A percentile compares a stretch with the other conserved stretches of the same genome.
Evolutionary conservation across 805 yeast species (phyloP).

Genomic region (Kluyveromyces nonfermentans): DNA sequence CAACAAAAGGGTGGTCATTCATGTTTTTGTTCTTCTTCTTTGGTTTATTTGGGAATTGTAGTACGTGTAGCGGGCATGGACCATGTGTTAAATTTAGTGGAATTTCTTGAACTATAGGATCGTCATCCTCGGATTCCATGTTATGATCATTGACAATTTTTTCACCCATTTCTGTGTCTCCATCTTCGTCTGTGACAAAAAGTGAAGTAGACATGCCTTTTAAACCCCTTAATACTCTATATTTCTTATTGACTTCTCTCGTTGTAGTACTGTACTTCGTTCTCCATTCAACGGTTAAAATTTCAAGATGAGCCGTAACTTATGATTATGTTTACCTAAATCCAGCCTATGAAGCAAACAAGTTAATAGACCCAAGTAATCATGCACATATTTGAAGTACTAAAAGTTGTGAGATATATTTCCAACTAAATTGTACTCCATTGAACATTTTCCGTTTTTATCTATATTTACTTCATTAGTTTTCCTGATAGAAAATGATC

Average conservation of each 20-base stretch:
- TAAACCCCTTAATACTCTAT: neutral
- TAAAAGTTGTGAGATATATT: too few species aligned
- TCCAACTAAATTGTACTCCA: too few species aligned
- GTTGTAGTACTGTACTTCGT: neutral
- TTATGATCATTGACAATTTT: conserved; percentile 10
- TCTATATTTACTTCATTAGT: too few species aligned
- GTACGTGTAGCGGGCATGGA: conserved; percentile 31
- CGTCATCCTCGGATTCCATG: conserved; percentile 34
- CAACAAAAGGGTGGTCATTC: conserved; percentile 30
- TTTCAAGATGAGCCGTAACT: conserved; percentile 5
- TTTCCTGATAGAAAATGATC: too few species aligned
- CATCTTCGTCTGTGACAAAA: conserved; percentile 33
- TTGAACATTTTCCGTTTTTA: too few species aligned
- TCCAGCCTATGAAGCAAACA: too few species aligned
- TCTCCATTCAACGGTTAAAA: neutral
- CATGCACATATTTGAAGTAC: too few species aligned
- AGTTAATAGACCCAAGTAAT: too few species aligned
- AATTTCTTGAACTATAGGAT: conserved; percentile 51
- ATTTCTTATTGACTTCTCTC: neutral
- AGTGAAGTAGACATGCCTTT: conserved; percentile 10
- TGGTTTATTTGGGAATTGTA: conserved; percentile 46
- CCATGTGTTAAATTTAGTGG: conserved; percentile 42
- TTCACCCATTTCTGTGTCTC: conserved; percentile 14
- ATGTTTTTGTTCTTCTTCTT: conserved; percentile 19
- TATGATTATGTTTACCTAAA: neutral